Evolutionary conservation across 495 filamentous ascomycete genomes (phyloP).

Genomic region (Choiromyces venosus): DNA sequence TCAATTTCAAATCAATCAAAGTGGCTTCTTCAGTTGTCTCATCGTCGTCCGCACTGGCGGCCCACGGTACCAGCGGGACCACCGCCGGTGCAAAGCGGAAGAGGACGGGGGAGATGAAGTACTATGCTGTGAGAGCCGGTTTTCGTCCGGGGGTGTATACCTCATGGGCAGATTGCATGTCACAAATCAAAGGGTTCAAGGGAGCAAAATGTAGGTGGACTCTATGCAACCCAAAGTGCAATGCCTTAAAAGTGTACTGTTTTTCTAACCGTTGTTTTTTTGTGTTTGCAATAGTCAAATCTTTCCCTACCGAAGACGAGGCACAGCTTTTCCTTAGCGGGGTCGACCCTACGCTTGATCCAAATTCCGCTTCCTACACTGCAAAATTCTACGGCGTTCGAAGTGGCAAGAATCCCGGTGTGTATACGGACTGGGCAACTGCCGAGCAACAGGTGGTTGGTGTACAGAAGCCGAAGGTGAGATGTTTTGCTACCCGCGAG

Average conservation of each 20-base stretch:
- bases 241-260: slow-evolving; percentile 8
- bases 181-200: slow-evolving; percentile 78
- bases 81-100: slow-evolving; percentile 56
- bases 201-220: slow-evolving; percentile 66
- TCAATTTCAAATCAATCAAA: slow-evolving; percentile 20
- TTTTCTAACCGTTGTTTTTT: slow-evolving; percentile 23
- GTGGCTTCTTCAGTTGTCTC: slow-evolving; percentile 32
- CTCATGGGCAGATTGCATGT: slow-evolving; percentile 72
- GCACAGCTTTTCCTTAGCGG: slow-evolving; percentile 72
- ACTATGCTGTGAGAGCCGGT: slow-evolving; percentile 79
- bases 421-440: slow-evolving; percentile 82
- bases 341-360: slow-evolving; percentile 47
- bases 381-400: slow-evolving; percentile 80
- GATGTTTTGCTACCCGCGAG: slow-evolving; percentile 66
- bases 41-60: slow-evolving; percentile 20
- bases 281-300: slow-evolving; percentile 60
- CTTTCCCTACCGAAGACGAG: slow-evolving; percentile 68
- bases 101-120: slow-evolving; percentile 58
- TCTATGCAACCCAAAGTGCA: slow-evolving; percentile 4
- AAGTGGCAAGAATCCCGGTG: slow-evolving; percentile 70
- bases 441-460: slow-evolving; percentile 73
- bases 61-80: background rate
- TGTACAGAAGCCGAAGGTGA: slow-evolving; percentile 65
- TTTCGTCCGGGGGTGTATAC: slow-evolving; percentile 79
- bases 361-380: slow-evolving; percentile 41